Evolutionary conservation across 345 rosid genomes (phyloP), one percentile per base, ranked within the genome.

Genomic region (Viola odorata): DNA sequence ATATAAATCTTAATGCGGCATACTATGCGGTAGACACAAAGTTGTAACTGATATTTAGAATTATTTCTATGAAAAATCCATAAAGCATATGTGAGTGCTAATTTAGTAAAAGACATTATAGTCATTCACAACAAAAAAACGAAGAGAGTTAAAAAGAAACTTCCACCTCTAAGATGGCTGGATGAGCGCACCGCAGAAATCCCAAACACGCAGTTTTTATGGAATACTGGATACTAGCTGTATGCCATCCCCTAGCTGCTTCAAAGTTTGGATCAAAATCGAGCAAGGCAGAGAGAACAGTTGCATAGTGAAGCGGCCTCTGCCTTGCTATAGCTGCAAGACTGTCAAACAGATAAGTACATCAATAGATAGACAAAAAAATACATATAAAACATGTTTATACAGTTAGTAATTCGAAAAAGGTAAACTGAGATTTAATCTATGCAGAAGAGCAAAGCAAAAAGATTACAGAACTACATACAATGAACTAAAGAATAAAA

Each of bases 151-250:
- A 53, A 39, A 53, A 7, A 48, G 16, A 49, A 32, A 48, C 15
- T 44, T 52, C 62, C 75, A 94, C 99, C 97, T 94, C 99, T 44
- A 84, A 41, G 63, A 86, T 82, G 59, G 84, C 41, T 14, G 96
- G 86, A 79, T 74, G 60, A 55, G 85, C 77, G 73, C 91, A 83
- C 74, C 99, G 80, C 61, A 94, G 84, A 77, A 94, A 94, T 73
- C 97, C 97, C 77, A 94, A 70, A 69, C 87, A 88, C 44, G 99
- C 95, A 69, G 96, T 87, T 76, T 95, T 88, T 56, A 94, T 59
- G 41, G 97, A 94, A 73, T 86, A 90, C 57, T 81, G 96, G 50
- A 90, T 69, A 65, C 97, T 94, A 71, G 81, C 75, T 67, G 63
- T 73, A 78, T 86, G 99, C 65, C 78, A 69, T 55, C 85, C 87